phyloP scores from a whole-genome alignment of 345 rosid genomes.

The Hirschfeldia incana region DNA sequence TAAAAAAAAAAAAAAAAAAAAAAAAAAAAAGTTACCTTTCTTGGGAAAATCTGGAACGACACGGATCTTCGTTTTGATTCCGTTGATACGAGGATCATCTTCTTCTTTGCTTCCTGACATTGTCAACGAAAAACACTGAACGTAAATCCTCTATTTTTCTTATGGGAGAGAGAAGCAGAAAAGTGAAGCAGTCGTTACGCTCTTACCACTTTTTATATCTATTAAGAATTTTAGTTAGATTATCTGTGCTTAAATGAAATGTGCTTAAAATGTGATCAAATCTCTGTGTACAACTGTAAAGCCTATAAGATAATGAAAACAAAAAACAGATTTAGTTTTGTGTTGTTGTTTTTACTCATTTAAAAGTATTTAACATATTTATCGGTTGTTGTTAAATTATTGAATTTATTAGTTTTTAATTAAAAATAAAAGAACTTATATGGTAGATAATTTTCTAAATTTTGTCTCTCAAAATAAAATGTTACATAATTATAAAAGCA shows the following conservation, averaged over 20 bases:
- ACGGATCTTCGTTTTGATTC: constrained; percentile 74
- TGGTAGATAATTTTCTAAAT: background rate
- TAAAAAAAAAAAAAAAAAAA: no score
- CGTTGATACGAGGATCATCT: constrained; percentile 72
- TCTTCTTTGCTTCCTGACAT: constrained; percentile 65
- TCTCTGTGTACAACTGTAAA: background rate
- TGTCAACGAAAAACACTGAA: constrained; percentile 35
- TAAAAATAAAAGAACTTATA: background rate
- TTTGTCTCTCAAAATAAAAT: background rate
- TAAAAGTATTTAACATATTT: no score
- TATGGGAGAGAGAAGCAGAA: constrained; percentile 22
- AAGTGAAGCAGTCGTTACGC: constrained; percentile 27
- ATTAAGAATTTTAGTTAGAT: background rate
- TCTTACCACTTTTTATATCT: constrained; percentile 32
- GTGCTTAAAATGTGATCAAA: constrained; percentile 33
- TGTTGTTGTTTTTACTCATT: no score
- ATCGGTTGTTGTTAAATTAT: no score
- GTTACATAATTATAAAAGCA: background rate
- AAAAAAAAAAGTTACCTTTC: constrained; percentile 46
- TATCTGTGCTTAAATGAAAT: constrained; percentile 22
- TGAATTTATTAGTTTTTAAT: background rate
- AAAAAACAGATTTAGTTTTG: background rate
- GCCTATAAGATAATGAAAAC: no score
- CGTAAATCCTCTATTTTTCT: constrained; percentile 8
- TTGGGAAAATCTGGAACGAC: constrained; percentile 89